Evolutionary conservation across 1,284 basidiomycete genomes (phyloP).

Genomic region (Malassezia equina): DNA sequence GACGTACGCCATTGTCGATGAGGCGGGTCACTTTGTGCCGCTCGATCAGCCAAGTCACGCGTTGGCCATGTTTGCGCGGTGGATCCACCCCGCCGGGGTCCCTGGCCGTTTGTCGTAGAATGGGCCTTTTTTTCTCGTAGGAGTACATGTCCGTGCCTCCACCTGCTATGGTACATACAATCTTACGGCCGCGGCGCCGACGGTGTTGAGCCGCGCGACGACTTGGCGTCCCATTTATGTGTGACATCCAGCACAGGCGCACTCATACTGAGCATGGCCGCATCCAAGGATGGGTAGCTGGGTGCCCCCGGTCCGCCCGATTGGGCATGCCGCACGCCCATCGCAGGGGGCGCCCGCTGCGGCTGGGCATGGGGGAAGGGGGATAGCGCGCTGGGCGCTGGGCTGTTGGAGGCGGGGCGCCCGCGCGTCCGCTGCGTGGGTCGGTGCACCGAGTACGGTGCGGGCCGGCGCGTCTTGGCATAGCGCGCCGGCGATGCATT

Average conservation of each 20-base stretch:
- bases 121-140: too few species aligned
- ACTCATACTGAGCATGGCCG: constrained; percentile 29
- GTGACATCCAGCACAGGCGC: constrained; percentile 17
- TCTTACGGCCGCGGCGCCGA: neutral
- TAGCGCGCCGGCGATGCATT: constrained; percentile 3
- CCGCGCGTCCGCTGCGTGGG: neutral
- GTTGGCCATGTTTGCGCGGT: constrained; percentile 33
- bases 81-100: constrained; percentile 24
- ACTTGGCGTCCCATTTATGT: neutral
- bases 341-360: neutral
- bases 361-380: constrained; percentile 39
- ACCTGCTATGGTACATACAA: neutral
- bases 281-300: constrained; percentile 25
- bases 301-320: neutral
- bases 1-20: constrained; percentile 34
- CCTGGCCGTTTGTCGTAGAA: constrained; percentile 10
- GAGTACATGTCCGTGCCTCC: too few species aligned
- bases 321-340: neutral
- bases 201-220: neutral
- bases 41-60: constrained; percentile 35
- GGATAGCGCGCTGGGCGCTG: constrained; percentile 39
- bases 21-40: constrained; percentile 44
- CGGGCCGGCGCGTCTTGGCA: neutral
- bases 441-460: neutral
- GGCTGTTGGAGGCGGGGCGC: constrained; percentile 20